These are phyloP conservation scores for Volvox africanus DNA, from an alignment of 139 green algal species.

Conservation along the genomic window DNA sequence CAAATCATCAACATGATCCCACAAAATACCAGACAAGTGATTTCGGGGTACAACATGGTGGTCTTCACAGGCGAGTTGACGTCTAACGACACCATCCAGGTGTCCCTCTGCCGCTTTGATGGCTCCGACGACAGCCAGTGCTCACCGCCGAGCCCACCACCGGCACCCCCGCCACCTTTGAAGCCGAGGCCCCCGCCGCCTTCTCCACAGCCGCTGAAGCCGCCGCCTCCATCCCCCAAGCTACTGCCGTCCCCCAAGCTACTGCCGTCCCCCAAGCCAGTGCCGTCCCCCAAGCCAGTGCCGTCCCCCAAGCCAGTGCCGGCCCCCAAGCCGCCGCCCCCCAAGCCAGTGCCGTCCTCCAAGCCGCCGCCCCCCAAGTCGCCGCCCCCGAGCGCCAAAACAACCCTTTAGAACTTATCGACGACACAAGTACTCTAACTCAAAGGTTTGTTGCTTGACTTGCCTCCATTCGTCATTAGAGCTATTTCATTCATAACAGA, in stretches of 20 bases:
- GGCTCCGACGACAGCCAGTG: background rate
- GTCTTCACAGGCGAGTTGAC: background rate
- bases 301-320: background rate
- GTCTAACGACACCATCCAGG: background rate
- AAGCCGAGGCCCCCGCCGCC: background rate
- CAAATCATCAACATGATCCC: background rate
- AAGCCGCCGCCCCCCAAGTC: background rate
- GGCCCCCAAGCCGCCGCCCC: background rate
- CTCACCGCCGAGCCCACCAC: too few species aligned
- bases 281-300: background rate
- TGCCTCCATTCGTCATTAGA: too few species aligned
- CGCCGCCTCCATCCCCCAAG: background rate
- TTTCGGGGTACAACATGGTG: constrained; percentile 5
- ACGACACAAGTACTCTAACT: too few species aligned
- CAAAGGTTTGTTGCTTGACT: too few species aligned
- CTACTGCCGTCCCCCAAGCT: background rate
- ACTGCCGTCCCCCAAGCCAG: background rate
- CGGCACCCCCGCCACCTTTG: too few species aligned
- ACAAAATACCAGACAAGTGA: too few species aligned
- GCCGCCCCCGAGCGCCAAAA: too few species aligned
- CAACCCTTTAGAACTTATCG: too few species aligned
- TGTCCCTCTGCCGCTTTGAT: constrained; percentile 16
- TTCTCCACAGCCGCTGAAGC: background rate
- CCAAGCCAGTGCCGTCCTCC: background rate
- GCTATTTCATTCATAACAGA: too few species aligned